phyloP scores from a whole-genome alignment of 2,329 filamentous ascomycete species.

The Ophiostoma sp. region DNA sequence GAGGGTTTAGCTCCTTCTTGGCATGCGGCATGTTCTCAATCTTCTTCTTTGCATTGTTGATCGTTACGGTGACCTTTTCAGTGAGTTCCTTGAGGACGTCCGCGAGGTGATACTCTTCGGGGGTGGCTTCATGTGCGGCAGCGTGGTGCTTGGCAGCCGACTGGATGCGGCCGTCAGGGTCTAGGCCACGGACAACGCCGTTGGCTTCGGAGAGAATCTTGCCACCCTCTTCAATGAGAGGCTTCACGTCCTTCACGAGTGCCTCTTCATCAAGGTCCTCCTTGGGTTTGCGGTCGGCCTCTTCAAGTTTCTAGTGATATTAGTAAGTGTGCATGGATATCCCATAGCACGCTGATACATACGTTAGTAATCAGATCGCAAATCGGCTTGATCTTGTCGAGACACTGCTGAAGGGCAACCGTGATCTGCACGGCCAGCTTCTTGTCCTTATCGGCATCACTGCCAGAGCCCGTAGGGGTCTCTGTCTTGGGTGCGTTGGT shows the following conservation, averaged over 20 bases:
- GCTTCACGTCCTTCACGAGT: constrained; percentile 78
- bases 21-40: constrained; percentile 88
- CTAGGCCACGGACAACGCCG: constrained; percentile 77
- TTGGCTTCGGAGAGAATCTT: constrained; percentile 82
- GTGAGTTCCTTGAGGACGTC: constrained; percentile 83
- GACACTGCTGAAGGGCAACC: neutral
- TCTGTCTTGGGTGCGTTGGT: neutral
- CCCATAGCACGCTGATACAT: neutral
- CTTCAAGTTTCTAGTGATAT: neutral
- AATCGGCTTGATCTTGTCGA: neutral
- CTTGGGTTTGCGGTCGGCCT: neutral
- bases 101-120: constrained; percentile 79
- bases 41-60: constrained; percentile 85
- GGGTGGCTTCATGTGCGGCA: constrained; percentile 66
- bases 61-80: constrained; percentile 70
- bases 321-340: neutral
- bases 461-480: neutral
- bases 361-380: neutral
- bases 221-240: constrained; percentile 79
- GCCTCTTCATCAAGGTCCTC: constrained; percentile 34
- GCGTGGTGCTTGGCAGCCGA: constrained; percentile 78
- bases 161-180: constrained; percentile 81
- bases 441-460: neutral
- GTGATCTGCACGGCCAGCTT: neutral
- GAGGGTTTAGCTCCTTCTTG: constrained; percentile 89